phyloP scores from a whole-genome alignment of 2,329 filamentous ascomycete genomes.

The Diaporthe velutina region DNA sequence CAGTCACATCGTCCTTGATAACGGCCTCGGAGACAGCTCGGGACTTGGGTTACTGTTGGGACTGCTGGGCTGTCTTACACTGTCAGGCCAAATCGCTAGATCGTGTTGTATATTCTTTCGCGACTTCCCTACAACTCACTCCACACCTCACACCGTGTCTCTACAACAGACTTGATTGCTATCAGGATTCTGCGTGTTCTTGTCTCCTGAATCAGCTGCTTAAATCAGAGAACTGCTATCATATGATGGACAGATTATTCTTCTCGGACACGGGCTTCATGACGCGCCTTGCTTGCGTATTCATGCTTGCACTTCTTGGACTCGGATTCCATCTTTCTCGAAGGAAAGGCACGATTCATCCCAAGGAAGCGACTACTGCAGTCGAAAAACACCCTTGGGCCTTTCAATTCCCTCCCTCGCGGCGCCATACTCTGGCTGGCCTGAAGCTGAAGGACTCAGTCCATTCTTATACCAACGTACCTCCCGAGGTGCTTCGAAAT shows the following conservation, averaged over 20 bases:
- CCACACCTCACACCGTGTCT: background rate
- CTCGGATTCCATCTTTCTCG: constrained; percentile 17
- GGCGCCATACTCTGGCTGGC: constrained; percentile 30
- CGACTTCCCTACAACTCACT: background rate
- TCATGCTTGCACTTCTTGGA: constrained; percentile 22
- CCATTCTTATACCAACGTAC: constrained; percentile 2
- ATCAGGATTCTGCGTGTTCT: background rate
- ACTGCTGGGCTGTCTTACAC: background rate
- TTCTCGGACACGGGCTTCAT: background rate
- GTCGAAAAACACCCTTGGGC: constrained; percentile 33
- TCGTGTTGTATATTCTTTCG: background rate
- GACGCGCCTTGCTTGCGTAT: background rate
- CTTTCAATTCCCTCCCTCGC: constrained; percentile 38
- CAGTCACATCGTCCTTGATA: constrained; percentile 24
- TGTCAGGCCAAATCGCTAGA: background rate
- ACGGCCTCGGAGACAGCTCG: constrained; percentile 33
- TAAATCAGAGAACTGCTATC: background rate
- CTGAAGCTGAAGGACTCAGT: constrained; percentile 30
- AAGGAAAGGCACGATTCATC: background rate
- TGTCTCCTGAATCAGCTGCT: background rate
- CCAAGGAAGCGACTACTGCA: background rate
- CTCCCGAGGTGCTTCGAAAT: constrained; percentile 31
- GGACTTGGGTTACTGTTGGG: background rate
- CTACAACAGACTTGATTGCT: background rate
- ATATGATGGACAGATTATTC: constrained; percentile 22